Evolutionary conservation across 306 rosid genomes (phyloP).

Genomic region (Cucurbita maxima): DNA sequence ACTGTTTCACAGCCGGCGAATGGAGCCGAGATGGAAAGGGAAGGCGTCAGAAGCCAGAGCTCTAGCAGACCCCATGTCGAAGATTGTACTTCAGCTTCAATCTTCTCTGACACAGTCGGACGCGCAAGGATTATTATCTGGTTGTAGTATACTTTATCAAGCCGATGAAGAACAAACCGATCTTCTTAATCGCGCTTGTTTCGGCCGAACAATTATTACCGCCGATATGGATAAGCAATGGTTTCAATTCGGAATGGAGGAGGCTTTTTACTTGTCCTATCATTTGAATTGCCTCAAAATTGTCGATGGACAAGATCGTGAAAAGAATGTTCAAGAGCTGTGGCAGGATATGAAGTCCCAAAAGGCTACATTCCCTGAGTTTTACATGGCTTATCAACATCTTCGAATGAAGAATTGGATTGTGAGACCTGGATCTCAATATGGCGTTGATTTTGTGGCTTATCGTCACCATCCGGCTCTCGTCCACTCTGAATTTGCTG

Average conservation of each 20-base stretch:
- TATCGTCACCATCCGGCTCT: conserved; percentile 62
- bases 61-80: conserved; percentile 56
- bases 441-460: conserved; percentile 57
- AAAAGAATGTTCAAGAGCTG: conserved; percentile 26
- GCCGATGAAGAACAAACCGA: conserved; percentile 36
- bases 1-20: neutral
- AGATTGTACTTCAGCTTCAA: conserved; percentile 35
- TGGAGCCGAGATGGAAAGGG: conserved; percentile 77
- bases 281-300: conserved; percentile 55
- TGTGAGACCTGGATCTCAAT: conserved; percentile 52
- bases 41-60: conserved; percentile 53
- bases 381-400: conserved; percentile 52
- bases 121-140: conserved; percentile 33
- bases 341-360: conserved; percentile 42
- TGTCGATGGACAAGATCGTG: conserved; percentile 4
- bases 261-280: conserved; percentile 51
- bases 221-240: conserved; percentile 37
- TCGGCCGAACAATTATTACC: conserved; percentile 34
- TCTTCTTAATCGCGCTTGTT: conserved; percentile 43
- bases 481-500: conserved; percentile 68
- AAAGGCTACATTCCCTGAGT: conserved; percentile 33
- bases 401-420: conserved; percentile 66
- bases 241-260: conserved; percentile 55
- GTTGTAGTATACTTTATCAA: conserved; percentile 24
- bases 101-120: conserved; percentile 35